Base-by-base conservation (phyloP, 2,329 filamentous ascomycete genomes). In the Alternaria gaisen region DNA sequence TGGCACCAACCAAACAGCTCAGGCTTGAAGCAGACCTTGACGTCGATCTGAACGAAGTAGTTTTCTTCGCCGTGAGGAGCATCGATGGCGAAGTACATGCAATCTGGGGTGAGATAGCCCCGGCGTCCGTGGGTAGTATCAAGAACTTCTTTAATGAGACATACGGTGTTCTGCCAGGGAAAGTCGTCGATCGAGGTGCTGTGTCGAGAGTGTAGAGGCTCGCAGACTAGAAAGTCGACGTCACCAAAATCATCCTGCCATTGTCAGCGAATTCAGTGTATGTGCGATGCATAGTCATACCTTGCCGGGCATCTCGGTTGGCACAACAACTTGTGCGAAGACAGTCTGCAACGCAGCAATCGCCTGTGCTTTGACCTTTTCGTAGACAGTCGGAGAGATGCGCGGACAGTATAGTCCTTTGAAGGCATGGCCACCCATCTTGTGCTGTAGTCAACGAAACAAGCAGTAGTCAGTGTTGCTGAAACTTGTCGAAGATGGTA, bases 11-110 rank as follows among this genome's bases (percentile, higher is more conserved):
- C 55, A 28, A 74, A 76, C 2, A 63, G 4, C 18, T 66, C 53
- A 1, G 58, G 53, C 18, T 55, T 59, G 36, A 66, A 65, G 58
- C 65, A 71, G 2, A 74, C 52, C 32, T 74, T 74, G 61, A 73
- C 52, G 18, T 75, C 72, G 22, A 76, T 60, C 46, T 76, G 70
- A 14, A 72, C 58, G 53, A 56, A 71, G 22, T 66, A 63, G 4
- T 64, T 53, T 10, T 55, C 46, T 11, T 58, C 52, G 6, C 54
- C 44, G 18, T 53, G 54, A 3, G 55, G 52, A 10, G 53, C 46
- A 4, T 59, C 56, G 10, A 75, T 57, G 18, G 72, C 72, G 26
- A 73, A 70, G 53, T 65, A 73, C 63, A 76, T 71, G 53, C 67
- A 65, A 14, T 61, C 58, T 0, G 53, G 56, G 9, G 61, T 70